Conservation (phyloP, 2,329 filamentous ascomycete species). For the Metarhizium humberi region DNA sequence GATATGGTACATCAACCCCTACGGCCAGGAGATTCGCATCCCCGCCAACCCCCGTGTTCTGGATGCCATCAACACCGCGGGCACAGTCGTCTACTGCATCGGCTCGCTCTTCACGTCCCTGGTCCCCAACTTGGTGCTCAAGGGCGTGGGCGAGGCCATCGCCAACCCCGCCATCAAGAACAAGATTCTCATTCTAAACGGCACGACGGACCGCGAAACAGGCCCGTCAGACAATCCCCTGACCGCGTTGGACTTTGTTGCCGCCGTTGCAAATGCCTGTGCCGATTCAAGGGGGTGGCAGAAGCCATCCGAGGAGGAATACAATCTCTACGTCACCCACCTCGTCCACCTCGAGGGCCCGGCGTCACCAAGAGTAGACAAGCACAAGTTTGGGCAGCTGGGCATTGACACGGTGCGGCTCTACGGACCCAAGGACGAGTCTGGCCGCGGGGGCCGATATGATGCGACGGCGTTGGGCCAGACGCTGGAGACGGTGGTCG, state of each 20-base stretch:
- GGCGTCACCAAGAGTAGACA: slow-evolving; percentile 62
- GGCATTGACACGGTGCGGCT: slow-evolving; percentile 72
- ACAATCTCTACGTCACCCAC: slow-evolving; percentile 69
- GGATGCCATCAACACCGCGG: slow-evolving; percentile 52
- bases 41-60: slow-evolving; percentile 75
- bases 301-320: slow-evolving; percentile 34
- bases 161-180: slow-evolving; percentile 37
- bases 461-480: slow-evolving; percentile 66
- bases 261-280: slow-evolving; percentile 67
- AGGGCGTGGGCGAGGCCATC: slow-evolving; percentile 58
- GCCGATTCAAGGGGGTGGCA: slow-evolving; percentile 51
- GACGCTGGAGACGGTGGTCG: slow-evolving; percentile 69
- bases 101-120: slow-evolving; percentile 90
- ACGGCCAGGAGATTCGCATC: slow-evolving; percentile 89
- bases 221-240: slow-evolving; percentile 58
- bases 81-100: slow-evolving; percentile 79
- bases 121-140: slow-evolving; percentile 69
- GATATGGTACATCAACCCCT: slow-evolving; percentile 97
- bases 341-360: slow-evolving; percentile 69
- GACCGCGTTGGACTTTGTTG: slow-evolving; percentile 71
- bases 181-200: slow-evolving; percentile 81
- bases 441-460: slow-evolving; percentile 47
- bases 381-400: slow-evolving; percentile 47
- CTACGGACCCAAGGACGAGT: slow-evolving; percentile 54
- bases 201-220: slow-evolving; percentile 76